Evolutionary conservation across 2,329 filamentous ascomycete species (phyloP), one percentile per base, ranked within the genome.

Genomic region (Exophiala sp.): DNA sequence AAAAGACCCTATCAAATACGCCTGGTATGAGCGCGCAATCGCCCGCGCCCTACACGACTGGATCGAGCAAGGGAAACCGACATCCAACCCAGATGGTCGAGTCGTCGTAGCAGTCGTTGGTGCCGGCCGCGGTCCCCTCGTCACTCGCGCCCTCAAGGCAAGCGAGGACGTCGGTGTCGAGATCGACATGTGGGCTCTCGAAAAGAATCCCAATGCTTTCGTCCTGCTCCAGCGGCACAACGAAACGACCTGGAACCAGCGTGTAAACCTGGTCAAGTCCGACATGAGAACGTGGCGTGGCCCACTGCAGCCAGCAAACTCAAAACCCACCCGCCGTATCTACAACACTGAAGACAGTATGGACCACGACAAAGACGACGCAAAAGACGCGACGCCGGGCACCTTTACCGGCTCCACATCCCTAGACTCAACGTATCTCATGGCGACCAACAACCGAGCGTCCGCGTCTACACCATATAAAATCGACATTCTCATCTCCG

Each of bases 261-360:
- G 80, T 49, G 92, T 96, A 16, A 91, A 86, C 1, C 83, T 99
- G 32, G 86, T 97, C 61, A 95, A 96, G 73, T 95, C 91, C 1
- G 94, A 99, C 69, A 99, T 99, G 94, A 86, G 94, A 45, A 87
- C 87, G 55, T 99, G 95, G 95, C 88, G 88, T 65, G 95, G 95
- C 0, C 92, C 92, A 1, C 34, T 56, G 21, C 63, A 61, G 16
- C 29, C 60, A 18, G 38, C 32, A 9, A 55, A 44, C 18, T 44
- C 33, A 3, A 16, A 35, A 14, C 36, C 43, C 10, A 63, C 55
- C 14, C 48, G 64, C 52, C 56, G 66, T 57, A 51, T 59, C 40
- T 49, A 57, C 21, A 54, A 62, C 34, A 46, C 49, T 38, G 43
- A 53, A 5, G 48, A 58, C 18, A 63, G 61, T 34, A 61, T 64